A percentile compares a stretch with the other conserved stretches of the same genome.
These are phyloP conservation scores for Symbiodinium pilosum DNA, from an alignment of 73 alveolate genomes.

Conservation along the genomic window DNA sequence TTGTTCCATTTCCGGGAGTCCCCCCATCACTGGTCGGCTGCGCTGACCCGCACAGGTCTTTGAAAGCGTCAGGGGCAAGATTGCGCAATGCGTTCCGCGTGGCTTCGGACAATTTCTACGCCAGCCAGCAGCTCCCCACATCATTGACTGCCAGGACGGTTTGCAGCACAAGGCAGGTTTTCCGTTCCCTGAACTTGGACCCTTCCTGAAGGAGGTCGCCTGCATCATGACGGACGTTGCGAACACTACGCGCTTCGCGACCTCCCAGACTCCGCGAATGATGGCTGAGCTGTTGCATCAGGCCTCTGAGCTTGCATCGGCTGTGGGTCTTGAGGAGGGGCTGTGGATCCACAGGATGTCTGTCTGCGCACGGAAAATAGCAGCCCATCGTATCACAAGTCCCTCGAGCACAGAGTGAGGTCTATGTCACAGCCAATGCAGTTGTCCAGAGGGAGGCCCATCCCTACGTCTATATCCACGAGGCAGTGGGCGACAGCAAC, in stretches of 20 bases:
- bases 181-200: neutral
- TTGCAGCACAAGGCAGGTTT: neutral
- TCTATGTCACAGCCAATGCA: constrained; percentile 80
- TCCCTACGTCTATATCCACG: constrained; percentile 87
- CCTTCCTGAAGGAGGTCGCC: constrained; percentile 40
- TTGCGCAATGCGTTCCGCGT: constrained; percentile 67
- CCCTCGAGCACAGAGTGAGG: neutral
- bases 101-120: constrained; percentile 73
- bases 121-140: constrained; percentile 50
- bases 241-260: constrained; percentile 62
- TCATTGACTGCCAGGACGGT: constrained; percentile 44
- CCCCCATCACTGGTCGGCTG: no score
- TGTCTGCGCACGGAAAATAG: no score
- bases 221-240: constrained; percentile 89
- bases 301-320: neutral
- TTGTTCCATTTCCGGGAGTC: no score
- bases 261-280: constrained; percentile 43
- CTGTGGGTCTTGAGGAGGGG: no score
- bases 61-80: constrained; percentile 50
- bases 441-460: constrained; percentile 77
- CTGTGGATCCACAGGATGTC: no score
- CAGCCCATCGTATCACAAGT: no score
- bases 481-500: constrained; percentile 68
- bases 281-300: constrained; percentile 89
- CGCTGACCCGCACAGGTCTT: constrained; percentile 6